Evolutionary conservation across 306 rosid species (phyloP).

Genomic region (Dicorynia guianensis): DNA sequence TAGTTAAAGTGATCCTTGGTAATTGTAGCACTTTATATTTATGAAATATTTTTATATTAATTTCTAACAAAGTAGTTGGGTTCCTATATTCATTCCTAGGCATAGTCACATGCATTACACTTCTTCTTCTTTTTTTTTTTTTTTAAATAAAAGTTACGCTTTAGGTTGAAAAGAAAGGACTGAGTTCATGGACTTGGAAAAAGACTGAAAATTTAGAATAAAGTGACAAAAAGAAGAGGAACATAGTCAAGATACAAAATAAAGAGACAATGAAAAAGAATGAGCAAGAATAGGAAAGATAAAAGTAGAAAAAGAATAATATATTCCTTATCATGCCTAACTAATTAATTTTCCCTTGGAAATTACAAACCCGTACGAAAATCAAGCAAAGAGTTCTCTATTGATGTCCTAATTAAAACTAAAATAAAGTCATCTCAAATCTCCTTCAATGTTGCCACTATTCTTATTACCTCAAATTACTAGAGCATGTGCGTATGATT

Average conservation of each 20-base stretch:
- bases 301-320: not conserved
- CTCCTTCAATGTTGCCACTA: not conserved
- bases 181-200: slow-evolving; percentile 57
- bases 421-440: not conserved
- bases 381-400: not conserved
- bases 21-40: slow-evolving; percentile 78
- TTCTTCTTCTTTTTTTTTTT: too few species aligned
- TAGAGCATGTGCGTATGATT: not conserved
- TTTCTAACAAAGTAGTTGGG: slow-evolving; percentile 52
- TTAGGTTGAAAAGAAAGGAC: slow-evolving; percentile 50
- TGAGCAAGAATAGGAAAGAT: not conserved
- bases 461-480: not conserved
- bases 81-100: slow-evolving; percentile 41
- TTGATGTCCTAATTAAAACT: not conserved
- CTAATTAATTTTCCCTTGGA: slow-evolving; percentile 24
- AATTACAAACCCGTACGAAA: slow-evolving; percentile 17
- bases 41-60: slow-evolving; percentile 51
- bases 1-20: slow-evolving; percentile 85
- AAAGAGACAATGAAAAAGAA: slow-evolving; percentile 42
- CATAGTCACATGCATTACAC: slow-evolving; percentile 60
- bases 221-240: slow-evolving; percentile 45
- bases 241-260: slow-evolving; percentile 45
- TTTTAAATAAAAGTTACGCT: not conserved
- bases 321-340: slow-evolving; percentile 21
- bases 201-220: slow-evolving; percentile 49